Evolutionary conservation across 2,329 filamentous ascomycete genomes (phyloP), one percentile per base, ranked within the genome.

Genomic region (Fusarium lyarnte): DNA sequence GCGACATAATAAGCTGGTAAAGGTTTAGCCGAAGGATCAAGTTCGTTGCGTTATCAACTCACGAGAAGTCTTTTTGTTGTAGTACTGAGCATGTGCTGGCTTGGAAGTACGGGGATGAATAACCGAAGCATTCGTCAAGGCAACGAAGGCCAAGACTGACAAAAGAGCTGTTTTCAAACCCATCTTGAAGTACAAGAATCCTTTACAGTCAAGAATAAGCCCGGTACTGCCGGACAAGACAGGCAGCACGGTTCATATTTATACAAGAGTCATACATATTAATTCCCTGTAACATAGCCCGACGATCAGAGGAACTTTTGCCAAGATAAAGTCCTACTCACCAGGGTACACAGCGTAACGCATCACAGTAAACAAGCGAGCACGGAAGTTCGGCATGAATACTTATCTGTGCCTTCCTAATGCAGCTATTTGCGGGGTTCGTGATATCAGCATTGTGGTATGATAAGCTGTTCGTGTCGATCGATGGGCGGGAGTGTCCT

Each of bases 361-460:
- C 25, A 36, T n/a, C 38, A 31, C 3, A n/a, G 14, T 25, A 17
- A 63, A 65, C 17, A 36, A 2, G 31, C 17, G 16, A 47, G 66
- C 12, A 33, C 68, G 68, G 68, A 71, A 66, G 62, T 70, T 70
- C 68, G 68, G 68, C 68, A 70, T 61, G 17, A 31, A 35, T 19
- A 42, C 38, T 43, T 68, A 52, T 52, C 63, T 25, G 39, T 58
- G 68, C 68, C 67, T 70, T 70, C 67, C 68, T 70, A 58, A 63
- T 70, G 36, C 49, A 61, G 67, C 14, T n/a, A 55, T 60, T 71
- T 70, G 67, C 47, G 62, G 68, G 66, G 66, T 52, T 35, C 45
- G 17, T 25, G 31, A 62, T 59, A 60, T 35, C 47, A 42, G 64
- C 66, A 64, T 36, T 36, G 27, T 46, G 35, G 25, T 60, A 25